These are phyloP conservation scores for Gliomastix tumulicola DNA, from an alignment of 2,329 filamentous ascomycete genomes.

Conservation along the genomic window DNA sequence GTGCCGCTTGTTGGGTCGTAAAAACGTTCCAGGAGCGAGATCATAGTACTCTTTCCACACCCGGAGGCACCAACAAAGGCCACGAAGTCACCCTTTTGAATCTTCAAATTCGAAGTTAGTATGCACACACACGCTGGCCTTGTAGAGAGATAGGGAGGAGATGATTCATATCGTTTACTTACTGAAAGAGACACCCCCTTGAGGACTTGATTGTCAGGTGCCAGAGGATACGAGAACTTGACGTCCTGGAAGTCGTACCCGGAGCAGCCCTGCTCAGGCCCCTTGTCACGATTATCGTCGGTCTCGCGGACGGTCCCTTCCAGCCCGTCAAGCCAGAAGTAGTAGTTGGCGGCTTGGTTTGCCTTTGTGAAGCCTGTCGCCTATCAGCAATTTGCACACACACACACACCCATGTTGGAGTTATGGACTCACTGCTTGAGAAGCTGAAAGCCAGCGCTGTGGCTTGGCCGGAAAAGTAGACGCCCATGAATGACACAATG, in stretches of 20 bases:
- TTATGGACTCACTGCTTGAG: slow-evolving; percentile 20
- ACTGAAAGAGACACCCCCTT: slow-evolving; percentile 16
- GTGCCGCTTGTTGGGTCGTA: slow-evolving; percentile 35
- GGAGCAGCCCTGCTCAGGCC: slow-evolving; percentile 6
- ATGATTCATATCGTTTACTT: too few relatives aligned
- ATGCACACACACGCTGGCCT: too few relatives aligned
- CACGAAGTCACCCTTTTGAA: slow-evolving; percentile 39
- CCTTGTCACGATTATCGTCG: slow-evolving; percentile 12
- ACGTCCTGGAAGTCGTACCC: slow-evolving; percentile 36
- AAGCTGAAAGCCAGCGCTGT: slow-evolving; percentile 17
- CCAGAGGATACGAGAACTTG: slow-evolving; percentile 46
- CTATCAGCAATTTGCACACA: background rate
- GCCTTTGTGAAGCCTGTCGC: slow-evolving; percentile 28
- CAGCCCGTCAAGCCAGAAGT: slow-evolving; percentile 21
- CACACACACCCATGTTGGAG: too few relatives aligned
- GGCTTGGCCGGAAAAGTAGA: slow-evolving; percentile 23
- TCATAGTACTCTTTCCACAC: slow-evolving; percentile 55
- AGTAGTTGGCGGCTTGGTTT: slow-evolving; percentile 26
- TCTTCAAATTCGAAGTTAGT: slow-evolving; percentile 8
- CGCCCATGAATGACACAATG: slow-evolving; percentile 33
- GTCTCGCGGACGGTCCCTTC: slow-evolving; percentile 18
- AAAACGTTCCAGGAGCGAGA: slow-evolving; percentile 42
- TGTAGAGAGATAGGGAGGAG: too few relatives aligned
- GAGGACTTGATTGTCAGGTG: slow-evolving; percentile 17
- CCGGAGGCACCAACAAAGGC: slow-evolving; percentile 50